phyloP scores from a whole-genome alignment of 2,329 filamentous ascomycete genomes.

The Diaporthe sp. region DNA sequence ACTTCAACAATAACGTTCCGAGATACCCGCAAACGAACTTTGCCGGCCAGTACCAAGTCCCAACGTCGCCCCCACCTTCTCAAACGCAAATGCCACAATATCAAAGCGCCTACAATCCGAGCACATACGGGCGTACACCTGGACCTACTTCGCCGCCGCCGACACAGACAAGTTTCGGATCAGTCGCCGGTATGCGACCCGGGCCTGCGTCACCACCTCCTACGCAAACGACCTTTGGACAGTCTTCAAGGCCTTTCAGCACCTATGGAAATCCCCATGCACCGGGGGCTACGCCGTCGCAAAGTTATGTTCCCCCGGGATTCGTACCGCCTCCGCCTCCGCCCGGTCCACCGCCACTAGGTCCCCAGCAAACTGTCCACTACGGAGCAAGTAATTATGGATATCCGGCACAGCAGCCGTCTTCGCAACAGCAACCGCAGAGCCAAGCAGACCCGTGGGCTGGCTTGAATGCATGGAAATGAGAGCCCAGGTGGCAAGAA shows the following conservation, averaged over 20 bases:
- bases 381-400: slow-evolving; percentile 58
- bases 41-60: slow-evolving; percentile 71
- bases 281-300: slow-evolving; percentile 45
- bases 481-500: not conserved
- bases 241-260: slow-evolving; percentile 62
- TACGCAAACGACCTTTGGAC: slow-evolving; percentile 67
- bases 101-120: slow-evolving; percentile 68
- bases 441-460: slow-evolving; percentile 74
- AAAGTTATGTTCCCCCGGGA: slow-evolving; percentile 63
- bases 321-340: slow-evolving; percentile 76
- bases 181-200: slow-evolving; percentile 49
- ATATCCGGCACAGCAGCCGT: slow-evolving; percentile 67
- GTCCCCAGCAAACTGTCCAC: slow-evolving; percentile 74
- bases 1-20: slow-evolving; percentile 55
- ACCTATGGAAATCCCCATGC: slow-evolving; percentile 61
- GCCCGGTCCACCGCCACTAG: slow-evolving; percentile 73
- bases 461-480: slow-evolving; percentile 79
- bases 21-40: slow-evolving; percentile 68
- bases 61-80: slow-evolving; percentile 68
- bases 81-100: slow-evolving; percentile 59
- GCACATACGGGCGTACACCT: slow-evolving; percentile 70
- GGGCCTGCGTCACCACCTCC: slow-evolving; percentile 69
- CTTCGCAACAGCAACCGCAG: slow-evolving; percentile 50
- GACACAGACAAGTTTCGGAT: slow-evolving; percentile 54
- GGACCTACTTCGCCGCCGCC: slow-evolving; percentile 64